Conservation (phyloP, 805 yeast genomes). For the Nakazawaea wickerhamii region DNA sequence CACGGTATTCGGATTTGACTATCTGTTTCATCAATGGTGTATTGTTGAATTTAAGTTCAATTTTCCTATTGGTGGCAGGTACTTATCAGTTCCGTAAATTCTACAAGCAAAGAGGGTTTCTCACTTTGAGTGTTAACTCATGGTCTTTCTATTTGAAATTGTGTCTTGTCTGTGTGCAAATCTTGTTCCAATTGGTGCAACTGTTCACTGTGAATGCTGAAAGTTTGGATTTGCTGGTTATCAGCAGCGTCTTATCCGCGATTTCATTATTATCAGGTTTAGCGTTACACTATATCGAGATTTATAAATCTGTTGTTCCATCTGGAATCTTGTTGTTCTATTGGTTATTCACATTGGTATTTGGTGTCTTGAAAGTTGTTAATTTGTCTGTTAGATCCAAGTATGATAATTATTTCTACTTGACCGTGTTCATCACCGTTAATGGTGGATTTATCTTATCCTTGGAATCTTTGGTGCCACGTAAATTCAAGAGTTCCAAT, state of each 20-base stretch:
- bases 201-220: slow-evolving; percentile 10
- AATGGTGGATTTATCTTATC: slow-evolving; percentile 36
- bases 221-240: slow-evolving; percentile 13
- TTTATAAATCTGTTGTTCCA: slow-evolving; percentile 32
- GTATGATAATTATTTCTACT: slow-evolving; percentile 18
- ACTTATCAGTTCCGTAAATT: slow-evolving; percentile 28
- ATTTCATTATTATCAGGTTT: slow-evolving; percentile 46
- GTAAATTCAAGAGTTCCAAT: slow-evolving; percentile 9
- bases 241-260: slow-evolving; percentile 25
- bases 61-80: slow-evolving; percentile 34
- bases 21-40: slow-evolving; percentile 48
- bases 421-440: slow-evolving; percentile 29
- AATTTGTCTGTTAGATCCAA: slow-evolving; percentile 34
- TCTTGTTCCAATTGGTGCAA: slow-evolving; percentile 28
- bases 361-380: slow-evolving; percentile 40
- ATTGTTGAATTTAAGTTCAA: slow-evolving; percentile 29
- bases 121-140: slow-evolving; percentile 22
- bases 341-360: slow-evolving; percentile 44
- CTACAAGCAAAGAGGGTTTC: slow-evolving; percentile 26
- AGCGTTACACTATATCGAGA: slow-evolving; percentile 41
- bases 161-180: slow-evolving; percentile 32
- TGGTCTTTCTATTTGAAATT: slow-evolving; percentile 40
- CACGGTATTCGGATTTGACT: slow-evolving; percentile 37
- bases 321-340: slow-evolving; percentile 33
- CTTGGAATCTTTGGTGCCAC: slow-evolving; percentile 37